Conservation (phyloP, 805 yeast genomes). For the Metschnikowia santaceciliae region DNA sequence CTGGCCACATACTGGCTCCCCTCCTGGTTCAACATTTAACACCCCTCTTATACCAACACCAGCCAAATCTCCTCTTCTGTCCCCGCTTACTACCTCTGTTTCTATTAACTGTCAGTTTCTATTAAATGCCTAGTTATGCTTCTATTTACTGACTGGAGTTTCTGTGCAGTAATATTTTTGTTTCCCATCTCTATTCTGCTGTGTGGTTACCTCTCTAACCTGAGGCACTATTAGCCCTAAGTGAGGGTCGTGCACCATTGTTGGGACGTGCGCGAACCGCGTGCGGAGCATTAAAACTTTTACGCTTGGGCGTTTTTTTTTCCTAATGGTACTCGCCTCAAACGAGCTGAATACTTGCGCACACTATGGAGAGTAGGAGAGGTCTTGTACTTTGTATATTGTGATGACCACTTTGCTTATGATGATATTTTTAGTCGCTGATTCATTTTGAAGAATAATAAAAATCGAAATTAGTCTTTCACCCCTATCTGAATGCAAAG, state of each 20-base stretch:
- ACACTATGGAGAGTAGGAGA: constrained; percentile 13
- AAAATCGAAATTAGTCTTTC: constrained; percentile 22
- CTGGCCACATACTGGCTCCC: not conserved
- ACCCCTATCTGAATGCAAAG: constrained; percentile 23
- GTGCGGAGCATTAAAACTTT: not conserved
- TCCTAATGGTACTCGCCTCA: not conserved
- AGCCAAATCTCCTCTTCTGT: too few species aligned
- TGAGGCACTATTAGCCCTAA: not conserved
- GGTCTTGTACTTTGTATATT: constrained; percentile 16
- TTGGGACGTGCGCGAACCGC: not conserved
- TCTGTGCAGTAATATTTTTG: not conserved
- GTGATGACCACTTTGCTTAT: constrained; percentile 13
- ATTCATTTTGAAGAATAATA: constrained; percentile 15
- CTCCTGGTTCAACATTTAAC: not conserved
- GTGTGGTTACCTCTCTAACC: too few species aligned
- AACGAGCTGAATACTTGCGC: not conserved
- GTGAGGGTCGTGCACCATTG: not conserved
- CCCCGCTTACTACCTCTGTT: not conserved
- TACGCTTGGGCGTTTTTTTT: not conserved
- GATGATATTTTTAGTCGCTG: constrained; percentile 19
- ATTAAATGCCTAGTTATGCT: too few species aligned
- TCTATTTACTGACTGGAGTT: not conserved
- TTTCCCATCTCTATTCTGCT: too few species aligned
- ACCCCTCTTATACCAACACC: too few species aligned
- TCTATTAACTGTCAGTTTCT: too few species aligned